These are phyloP conservation scores for Boehmeria nivea DNA, from an alignment of 306 rosid species.

Conservation along the genomic window DNA sequence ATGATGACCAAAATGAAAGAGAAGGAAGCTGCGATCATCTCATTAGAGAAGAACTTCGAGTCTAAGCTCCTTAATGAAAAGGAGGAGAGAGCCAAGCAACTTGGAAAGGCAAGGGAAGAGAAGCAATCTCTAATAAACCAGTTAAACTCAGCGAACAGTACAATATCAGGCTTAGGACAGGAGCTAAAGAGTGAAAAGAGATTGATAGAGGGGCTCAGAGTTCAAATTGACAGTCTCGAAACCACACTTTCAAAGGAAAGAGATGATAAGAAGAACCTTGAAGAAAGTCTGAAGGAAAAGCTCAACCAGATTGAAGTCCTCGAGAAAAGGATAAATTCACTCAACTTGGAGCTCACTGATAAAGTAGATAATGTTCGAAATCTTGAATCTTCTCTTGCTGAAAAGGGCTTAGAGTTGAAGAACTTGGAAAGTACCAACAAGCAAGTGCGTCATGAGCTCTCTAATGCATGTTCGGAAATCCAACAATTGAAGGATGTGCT, in stretches of 20 bases:
- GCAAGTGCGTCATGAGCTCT: constrained; percentile 47
- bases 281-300: constrained; percentile 35
- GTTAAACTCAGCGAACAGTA: constrained; percentile 49
- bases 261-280: constrained; percentile 47
- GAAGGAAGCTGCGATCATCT: constrained; percentile 57
- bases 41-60: constrained; percentile 56
- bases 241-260: constrained; percentile 26
- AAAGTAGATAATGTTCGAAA: constrained; percentile 43
- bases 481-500: constrained; percentile 54
- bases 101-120: constrained; percentile 64
- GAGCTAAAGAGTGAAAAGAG: constrained; percentile 60
- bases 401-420: constrained; percentile 58
- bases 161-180: constrained; percentile 42
- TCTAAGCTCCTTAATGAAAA: constrained; percentile 52
- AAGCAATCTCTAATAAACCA: constrained; percentile 44
- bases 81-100: constrained; percentile 56
- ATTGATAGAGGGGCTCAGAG: constrained; percentile 48
- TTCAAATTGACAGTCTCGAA: constrained; percentile 42
- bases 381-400: constrained; percentile 58
- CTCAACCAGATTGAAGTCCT: constrained; percentile 23
- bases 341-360: constrained; percentile 48
- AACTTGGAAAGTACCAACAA: constrained; percentile 42
- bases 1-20: constrained; percentile 55
- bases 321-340: constrained; percentile 43
- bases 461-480: constrained; percentile 40